phyloP scores from a whole-genome alignment of 2,329 filamentous ascomycete species.

The Fusarium cicatricum region DNA sequence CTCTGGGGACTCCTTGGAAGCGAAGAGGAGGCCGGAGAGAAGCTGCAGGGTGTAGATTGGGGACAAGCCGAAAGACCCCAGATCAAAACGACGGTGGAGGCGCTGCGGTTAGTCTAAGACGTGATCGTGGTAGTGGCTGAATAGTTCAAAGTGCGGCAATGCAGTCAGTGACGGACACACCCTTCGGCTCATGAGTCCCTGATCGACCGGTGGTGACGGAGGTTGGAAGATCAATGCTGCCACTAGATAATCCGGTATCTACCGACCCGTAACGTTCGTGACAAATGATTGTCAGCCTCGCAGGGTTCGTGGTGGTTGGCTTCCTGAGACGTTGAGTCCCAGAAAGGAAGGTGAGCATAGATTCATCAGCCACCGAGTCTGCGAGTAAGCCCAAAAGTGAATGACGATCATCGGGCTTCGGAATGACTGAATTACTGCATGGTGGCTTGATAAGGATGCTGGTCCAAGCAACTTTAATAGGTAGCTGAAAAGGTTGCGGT shows the following conservation, averaged over 20 bases:
- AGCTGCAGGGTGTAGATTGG: slow-evolving; percentile 66
- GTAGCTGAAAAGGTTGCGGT: not conserved
- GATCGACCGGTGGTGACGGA: slow-evolving; percentile 26
- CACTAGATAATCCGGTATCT: slow-evolving; percentile 8
- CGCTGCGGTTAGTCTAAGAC: slow-evolving; percentile 51
- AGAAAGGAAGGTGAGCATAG: slow-evolving; percentile 31
- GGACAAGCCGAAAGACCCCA: slow-evolving; percentile 58
- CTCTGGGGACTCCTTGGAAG: slow-evolving; percentile 59
- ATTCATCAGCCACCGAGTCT: slow-evolving; percentile 1
- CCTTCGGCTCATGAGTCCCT: slow-evolving; percentile 29
- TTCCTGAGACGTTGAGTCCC: slow-evolving; percentile 9
- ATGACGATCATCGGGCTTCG: not conserved
- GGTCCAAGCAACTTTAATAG: not conserved
- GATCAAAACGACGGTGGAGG: slow-evolving; percentile 54
- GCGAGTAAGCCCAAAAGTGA: slow-evolving; percentile 1
- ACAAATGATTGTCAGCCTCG: slow-evolving; percentile 4
- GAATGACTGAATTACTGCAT: not conserved
- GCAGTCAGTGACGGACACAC: slow-evolving; percentile 13
- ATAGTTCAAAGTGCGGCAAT: slow-evolving; percentile 2
- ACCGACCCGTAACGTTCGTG: slow-evolving; percentile 2
- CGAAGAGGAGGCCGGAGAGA: slow-evolving; percentile 40
- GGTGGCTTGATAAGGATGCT: slow-evolving; percentile 5
- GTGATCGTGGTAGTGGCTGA: not conserved
- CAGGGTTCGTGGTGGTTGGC: slow-evolving; percentile 9
- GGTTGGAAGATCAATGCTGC: slow-evolving; percentile 3